Evolutionary conservation across 2,329 filamentous ascomycete species (phyloP), one percentile per base, ranked within the genome.

Genomic region (Lecanicillium sp.): DNA sequence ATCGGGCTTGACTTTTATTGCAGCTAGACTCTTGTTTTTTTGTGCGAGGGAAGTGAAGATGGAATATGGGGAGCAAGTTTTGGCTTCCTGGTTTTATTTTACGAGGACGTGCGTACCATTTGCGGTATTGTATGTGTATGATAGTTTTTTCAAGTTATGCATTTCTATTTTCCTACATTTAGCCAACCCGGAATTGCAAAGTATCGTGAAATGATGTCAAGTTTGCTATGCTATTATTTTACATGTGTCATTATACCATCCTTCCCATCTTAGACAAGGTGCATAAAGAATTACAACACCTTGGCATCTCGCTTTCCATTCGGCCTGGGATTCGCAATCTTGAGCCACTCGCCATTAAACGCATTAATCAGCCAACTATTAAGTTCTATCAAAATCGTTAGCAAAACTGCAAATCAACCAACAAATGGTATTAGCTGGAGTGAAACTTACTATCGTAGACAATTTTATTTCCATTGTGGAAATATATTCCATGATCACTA

Each of bases 281-380:
- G n/a, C 22, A 25, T 25, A 7, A 6, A 25, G 22, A 6, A 6
- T 25, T 25, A 7, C 22, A 7, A 25, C 6, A 25, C 7, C 22
- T 25, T 25, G 22, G 22, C 22, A 25, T 25, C 22, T 7, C 22
- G 22, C 22, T 25, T 6, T 6, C 22, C 22, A 20, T 59, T 60
- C 3, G 74, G 74, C 48, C 70, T 69, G 2, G 74, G 65, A 37
- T 72, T 45, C 9, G 57, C 51, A 12, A 77, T 56, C 57, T 74
- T 77, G 43, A 90, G 67, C 87, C 90, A 96, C 59, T 95, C 88
- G 37, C 92, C 92, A 50, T 96, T 96, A 59, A 98, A 98, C 2
- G 92, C 92, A 57, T 95, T 96, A 56, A 95, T 75, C 39, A 98
- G 78, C 90, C 90, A 98, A 57, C 85, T 89, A 42, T 72, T 80